A percentile compares a stretch with the other conserved stretches of the same genome.
Evolutionary conservation across 352 stramenopile species (phyloP).

Genomic region (Phytophthora capsici): DNA sequence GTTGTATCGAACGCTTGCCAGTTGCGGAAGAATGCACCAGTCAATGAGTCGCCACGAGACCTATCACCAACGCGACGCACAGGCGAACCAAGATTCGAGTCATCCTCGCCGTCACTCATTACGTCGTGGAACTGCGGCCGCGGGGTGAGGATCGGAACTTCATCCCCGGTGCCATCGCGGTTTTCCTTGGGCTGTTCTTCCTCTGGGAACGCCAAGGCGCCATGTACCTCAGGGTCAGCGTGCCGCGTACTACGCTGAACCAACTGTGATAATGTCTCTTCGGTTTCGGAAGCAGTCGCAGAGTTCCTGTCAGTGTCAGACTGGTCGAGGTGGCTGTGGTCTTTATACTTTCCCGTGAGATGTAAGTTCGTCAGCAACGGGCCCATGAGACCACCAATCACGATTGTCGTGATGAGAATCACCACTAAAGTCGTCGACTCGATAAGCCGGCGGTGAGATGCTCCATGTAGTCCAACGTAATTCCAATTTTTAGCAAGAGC

Average conservation of each 20-base stretch:
- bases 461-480: slow-evolving; percentile 71
- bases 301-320: slow-evolving; percentile 51
- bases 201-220: slow-evolving; percentile 36
- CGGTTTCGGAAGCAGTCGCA: slow-evolving; percentile 36
- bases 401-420: slow-evolving; percentile 87
- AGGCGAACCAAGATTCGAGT: slow-evolving; percentile 24
- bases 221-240: slow-evolving; percentile 43
- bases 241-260: slow-evolving; percentile 58
- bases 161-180: slow-evolving; percentile 34
- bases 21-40: slow-evolving; percentile 69
- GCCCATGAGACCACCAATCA: slow-evolving; percentile 78
- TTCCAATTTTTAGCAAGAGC: slow-evolving; percentile 89
- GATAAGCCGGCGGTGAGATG: slow-evolving; percentile 80
- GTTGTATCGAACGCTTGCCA: slow-evolving; percentile 82
- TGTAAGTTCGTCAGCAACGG: slow-evolving; percentile 65
- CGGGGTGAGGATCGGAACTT: slow-evolving; percentile 61
- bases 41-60: slow-evolving; percentile 54
- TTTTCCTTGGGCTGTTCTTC: slow-evolving; percentile 36
- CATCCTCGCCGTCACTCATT: slow-evolving; percentile 56
- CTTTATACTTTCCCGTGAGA: slow-evolving; percentile 48
- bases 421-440: slow-evolving; percentile 90
- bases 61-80: slow-evolving; percentile 24
- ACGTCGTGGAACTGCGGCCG: slow-evolving; percentile 76
- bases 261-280: slow-evolving; percentile 34
- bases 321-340: slow-evolving; percentile 40